These are phyloP conservation scores for Shiraia sp. DNA, from an alignment of 2,329 filamentous ascomycete species.

Conservation along the genomic window DNA sequence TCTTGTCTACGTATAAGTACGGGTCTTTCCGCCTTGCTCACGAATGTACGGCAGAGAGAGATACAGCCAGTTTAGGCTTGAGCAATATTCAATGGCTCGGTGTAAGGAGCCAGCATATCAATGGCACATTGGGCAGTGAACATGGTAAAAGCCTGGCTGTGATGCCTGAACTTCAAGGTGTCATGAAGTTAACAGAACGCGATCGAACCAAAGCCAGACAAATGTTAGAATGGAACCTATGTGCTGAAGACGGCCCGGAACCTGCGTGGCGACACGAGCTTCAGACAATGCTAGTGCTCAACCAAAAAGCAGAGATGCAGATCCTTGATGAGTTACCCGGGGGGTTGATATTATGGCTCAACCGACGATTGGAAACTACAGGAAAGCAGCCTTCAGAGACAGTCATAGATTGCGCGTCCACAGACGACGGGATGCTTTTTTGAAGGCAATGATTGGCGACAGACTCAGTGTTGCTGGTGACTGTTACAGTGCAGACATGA, in stretches of 20 bases:
- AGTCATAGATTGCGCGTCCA: constrained; percentile 4
- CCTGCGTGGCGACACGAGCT: constrained; percentile 59
- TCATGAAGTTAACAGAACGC: constrained; percentile 56
- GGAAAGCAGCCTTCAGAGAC: constrained; percentile 1
- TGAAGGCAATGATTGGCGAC: constrained; percentile 8
- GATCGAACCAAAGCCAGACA: constrained; percentile 63
- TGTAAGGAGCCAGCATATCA: constrained; percentile 46
- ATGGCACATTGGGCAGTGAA: constrained; percentile 16
- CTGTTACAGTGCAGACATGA: neutral
- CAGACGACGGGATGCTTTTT: constrained; percentile 34
- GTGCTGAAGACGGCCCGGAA: constrained; percentile 39
- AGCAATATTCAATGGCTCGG: constrained; percentile 68
- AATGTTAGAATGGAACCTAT: constrained; percentile 54
- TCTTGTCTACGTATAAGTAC: constrained; percentile 73
- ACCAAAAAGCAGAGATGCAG: constrained; percentile 78
- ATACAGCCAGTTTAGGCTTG: constrained; percentile 39
- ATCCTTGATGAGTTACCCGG: constrained; percentile 57
- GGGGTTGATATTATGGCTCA: constrained; percentile 39
- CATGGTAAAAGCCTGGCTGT: constrained; percentile 11
- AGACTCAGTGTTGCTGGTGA: neutral
- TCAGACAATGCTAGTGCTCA: constrained; percentile 74
- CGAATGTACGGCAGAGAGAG: constrained; percentile 55
- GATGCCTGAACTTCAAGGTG: constrained; percentile 39
- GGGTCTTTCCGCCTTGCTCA: constrained; percentile 67
- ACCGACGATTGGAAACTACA: constrained; percentile 19